These are phyloP conservation scores for Penicillium parvum DNA, from an alignment of 495 filamentous ascomycete genomes.

Conservation along the genomic window DNA sequence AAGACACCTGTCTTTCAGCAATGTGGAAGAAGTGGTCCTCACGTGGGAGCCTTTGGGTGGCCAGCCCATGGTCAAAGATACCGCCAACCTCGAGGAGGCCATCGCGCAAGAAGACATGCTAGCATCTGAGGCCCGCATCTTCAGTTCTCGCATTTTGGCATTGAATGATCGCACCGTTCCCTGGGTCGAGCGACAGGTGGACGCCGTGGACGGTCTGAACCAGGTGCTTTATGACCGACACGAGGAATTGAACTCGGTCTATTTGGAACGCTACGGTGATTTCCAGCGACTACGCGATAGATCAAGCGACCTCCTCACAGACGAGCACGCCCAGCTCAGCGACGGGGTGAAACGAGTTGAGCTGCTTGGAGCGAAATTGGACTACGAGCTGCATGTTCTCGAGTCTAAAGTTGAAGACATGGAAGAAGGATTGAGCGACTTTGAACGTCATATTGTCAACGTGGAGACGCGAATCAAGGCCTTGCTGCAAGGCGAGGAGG, in stretches of 20 bases:
- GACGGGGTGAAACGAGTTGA: constrained; percentile 82
- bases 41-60: constrained; percentile 54
- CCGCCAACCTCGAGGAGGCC: constrained; percentile 35
- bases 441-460: constrained; percentile 72
- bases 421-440: constrained; percentile 75
- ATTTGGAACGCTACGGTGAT: constrained; percentile 60
- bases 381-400: constrained; percentile 85
- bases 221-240: constrained; percentile 55
- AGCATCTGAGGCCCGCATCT: constrained; percentile 56
- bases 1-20: constrained; percentile 80
- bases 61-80: constrained; percentile 27
- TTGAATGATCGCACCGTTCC: constrained; percentile 45
- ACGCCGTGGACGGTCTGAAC: constrained; percentile 58
- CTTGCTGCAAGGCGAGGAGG: constrained; percentile 58
- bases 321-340: constrained; percentile 60
- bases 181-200: constrained; percentile 66
- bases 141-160: constrained; percentile 51
- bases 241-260: constrained; percentile 61
- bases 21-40: constrained; percentile 84
- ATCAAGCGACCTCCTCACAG: constrained; percentile 60
- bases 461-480: constrained; percentile 71
- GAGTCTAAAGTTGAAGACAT: constrained; percentile 82
- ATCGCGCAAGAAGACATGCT: constrained; percentile 46
- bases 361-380: constrained; percentile 76
- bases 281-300: constrained; percentile 61